Percentiles rank a stretch among this genome's conserved stretches.
Evolutionary conservation across 192 early-diverging fungal genomes (phyloP).

Genomic region (Coemansia sp.): DNA sequence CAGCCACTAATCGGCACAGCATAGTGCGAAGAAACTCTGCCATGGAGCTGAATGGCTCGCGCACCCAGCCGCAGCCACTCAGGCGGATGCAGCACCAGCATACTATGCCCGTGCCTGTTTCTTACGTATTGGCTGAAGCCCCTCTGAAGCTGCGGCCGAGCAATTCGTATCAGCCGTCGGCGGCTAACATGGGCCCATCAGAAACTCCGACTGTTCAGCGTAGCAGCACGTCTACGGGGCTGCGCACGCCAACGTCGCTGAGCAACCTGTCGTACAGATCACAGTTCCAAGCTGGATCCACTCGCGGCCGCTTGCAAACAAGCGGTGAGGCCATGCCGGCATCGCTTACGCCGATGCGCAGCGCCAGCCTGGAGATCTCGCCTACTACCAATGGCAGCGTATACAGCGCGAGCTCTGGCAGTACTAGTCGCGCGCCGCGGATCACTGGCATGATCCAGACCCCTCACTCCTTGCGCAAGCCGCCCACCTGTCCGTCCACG

Average conservation of each 20-base stretch:
- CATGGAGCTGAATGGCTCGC: slow-evolving; percentile 1
- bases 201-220: background rate
- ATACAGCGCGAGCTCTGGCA: background rate
- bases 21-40: slow-evolving; percentile 25
- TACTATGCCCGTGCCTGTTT: background rate
- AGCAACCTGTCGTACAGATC: background rate
- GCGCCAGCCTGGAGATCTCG: slow-evolving; percentile 9
- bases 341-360: slow-evolving; percentile 21
- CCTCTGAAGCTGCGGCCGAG: background rate
- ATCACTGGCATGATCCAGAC: background rate
- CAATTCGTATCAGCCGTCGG: background rate
- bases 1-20: slow-evolving; percentile 32
- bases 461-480: background rate
- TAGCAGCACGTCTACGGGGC: slow-evolving; percentile 5
- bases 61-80: background rate
- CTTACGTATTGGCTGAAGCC: background rate
- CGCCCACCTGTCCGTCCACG: background rate
- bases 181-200: background rate
- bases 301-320: background rate
- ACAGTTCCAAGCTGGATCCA: slow-evolving; percentile 4
- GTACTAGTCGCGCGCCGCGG: background rate
- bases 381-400: background rate
- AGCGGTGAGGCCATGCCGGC: slow-evolving; percentile 17
- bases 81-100: background rate
- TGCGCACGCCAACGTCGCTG: slow-evolving; percentile 54